Conservation (phyloP, 2,329 filamentous ascomycete species). For the Neofusicoccum parvum region DNA sequence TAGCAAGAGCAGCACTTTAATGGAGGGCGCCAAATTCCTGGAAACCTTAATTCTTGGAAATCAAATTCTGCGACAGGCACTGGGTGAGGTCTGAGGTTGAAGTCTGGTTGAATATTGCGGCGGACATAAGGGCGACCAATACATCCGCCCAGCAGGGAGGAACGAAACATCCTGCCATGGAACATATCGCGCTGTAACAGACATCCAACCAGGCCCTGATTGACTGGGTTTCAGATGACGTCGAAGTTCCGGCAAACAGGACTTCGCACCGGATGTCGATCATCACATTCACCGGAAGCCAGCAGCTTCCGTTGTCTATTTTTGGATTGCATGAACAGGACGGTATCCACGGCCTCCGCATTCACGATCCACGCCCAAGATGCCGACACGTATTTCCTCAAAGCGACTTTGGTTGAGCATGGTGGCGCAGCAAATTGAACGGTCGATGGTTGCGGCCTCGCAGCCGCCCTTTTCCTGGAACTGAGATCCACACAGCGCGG, state of each 20-base stretch:
- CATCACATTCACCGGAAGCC: background rate
- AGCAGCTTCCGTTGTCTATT: background rate
- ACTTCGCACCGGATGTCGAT: background rate
- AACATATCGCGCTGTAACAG: background rate
- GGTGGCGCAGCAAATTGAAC: background rate
- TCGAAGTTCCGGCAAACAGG: background rate
- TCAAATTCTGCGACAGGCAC: constrained; percentile 4
- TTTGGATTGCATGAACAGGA: background rate
- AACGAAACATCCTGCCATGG: background rate
- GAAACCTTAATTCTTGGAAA: constrained; percentile 73
- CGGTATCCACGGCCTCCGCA: background rate
- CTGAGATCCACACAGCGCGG: background rate
- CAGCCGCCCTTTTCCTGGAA: background rate
- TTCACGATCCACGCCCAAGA: background rate
- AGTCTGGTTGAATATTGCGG: background rate
- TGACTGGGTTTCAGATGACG: background rate
- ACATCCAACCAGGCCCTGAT: background rate
- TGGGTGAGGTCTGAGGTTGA: constrained; percentile 18
- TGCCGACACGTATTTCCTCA: background rate
- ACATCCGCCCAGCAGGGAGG: background rate
- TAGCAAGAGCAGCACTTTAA: constrained; percentile 80
- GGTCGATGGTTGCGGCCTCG: background rate
- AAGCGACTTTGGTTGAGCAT: too few relatives aligned
- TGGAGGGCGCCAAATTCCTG: constrained; percentile 77
- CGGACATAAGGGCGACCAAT: background rate